Evolutionary conservation across 2,329 filamentous ascomycete genomes (phyloP), one percentile per base, ranked within the genome.

Genomic region (Talaromyces sp.): DNA sequence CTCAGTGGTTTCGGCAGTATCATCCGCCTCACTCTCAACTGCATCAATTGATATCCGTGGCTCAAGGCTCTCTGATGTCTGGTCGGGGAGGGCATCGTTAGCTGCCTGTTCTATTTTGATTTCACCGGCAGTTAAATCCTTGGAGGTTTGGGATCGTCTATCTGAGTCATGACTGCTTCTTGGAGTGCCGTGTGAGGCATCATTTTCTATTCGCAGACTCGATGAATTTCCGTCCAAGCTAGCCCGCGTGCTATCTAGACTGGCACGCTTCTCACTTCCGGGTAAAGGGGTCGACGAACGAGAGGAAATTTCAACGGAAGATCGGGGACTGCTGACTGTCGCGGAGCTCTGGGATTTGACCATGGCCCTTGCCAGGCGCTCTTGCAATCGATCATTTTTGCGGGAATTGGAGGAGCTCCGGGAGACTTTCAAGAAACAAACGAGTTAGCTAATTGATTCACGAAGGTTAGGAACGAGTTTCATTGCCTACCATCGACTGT

Each of bases 321-420:
- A 78, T 38, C 27, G 82, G 75, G 64, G 77, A 74, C 59, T 75
- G 79, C 24, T 75, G 31, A 79, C 70, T 58, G 78, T 80, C 43
- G 75, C 72, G 2, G 78, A 72, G n/a, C 80, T 77, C 60, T 82
- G 84, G 70, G 89, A 91, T 62, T 88, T 88, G 3, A 88, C 91
- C 68, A 97, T 86, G 31, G 93, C 95, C 70, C 91, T 90, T 31
- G 93, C 93, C 62, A 99, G 82, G 63, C 92, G 85, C 72, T 96
- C 93, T 71, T 97, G 93, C 50, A 99, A 80, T 57, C 92, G 86
- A 68, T 96, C 92, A 75, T 91, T 95, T 63, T 84, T 80, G 65
- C 86, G 84, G 64, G 81, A 85, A 49, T 83, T 85, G 5, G 89
- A 89, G 24, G 88, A 83, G 65, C 81, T 85, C 70, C 88, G 84